Evolutionary conservation across 805 yeast genomes (phyloP).

Genomic region (Starmerella bombicola): DNA sequence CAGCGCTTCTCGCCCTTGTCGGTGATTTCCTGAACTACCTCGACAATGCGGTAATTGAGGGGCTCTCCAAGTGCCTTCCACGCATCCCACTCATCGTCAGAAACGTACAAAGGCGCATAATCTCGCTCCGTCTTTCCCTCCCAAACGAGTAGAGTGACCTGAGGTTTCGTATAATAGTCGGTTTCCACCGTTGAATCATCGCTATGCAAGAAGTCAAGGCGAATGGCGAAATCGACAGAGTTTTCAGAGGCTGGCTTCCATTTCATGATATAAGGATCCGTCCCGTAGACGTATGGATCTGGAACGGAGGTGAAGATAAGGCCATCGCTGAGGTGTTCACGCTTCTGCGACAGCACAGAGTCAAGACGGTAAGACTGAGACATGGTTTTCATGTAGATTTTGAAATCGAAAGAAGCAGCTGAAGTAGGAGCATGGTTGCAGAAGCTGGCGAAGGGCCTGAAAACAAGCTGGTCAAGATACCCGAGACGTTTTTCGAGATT

Average conservation of each 20-base stretch:
- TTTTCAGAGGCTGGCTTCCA: constrained; percentile 98
- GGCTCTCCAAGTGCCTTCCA: constrained; percentile 64
- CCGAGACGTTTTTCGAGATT: constrained; percentile 74
- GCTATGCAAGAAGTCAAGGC: constrained; percentile 53
- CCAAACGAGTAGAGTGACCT: constrained; percentile 61
- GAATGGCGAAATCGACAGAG: constrained; percentile 74
- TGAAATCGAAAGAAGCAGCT: constrained; percentile 69
- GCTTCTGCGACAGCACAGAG: constrained; percentile 55
- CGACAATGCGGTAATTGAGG: constrained; percentile 77
- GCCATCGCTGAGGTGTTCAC: constrained; percentile 89
- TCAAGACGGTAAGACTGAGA: constrained; percentile 65
- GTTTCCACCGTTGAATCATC: constrained; percentile 37
- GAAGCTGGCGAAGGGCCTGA: constrained; percentile 66
- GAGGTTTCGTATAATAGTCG: constrained; percentile 64
- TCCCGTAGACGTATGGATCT: constrained; percentile 77
- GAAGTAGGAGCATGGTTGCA: constrained; percentile 60
- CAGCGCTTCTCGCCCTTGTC: constrained; percentile 51
- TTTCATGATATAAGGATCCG: constrained; percentile 73
- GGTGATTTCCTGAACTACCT: constrained; percentile 44
- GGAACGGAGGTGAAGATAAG: constrained; percentile 83
- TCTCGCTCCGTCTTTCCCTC: constrained; percentile 39
- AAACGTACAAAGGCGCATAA: constrained; percentile 50
- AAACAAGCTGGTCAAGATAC: constrained; percentile 67
- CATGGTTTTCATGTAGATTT: constrained; percentile 79
- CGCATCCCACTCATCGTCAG: constrained; percentile 68